phyloP scores from a whole-genome alignment of 805 yeast genomes.

The Starmerella riodocensis region DNA sequence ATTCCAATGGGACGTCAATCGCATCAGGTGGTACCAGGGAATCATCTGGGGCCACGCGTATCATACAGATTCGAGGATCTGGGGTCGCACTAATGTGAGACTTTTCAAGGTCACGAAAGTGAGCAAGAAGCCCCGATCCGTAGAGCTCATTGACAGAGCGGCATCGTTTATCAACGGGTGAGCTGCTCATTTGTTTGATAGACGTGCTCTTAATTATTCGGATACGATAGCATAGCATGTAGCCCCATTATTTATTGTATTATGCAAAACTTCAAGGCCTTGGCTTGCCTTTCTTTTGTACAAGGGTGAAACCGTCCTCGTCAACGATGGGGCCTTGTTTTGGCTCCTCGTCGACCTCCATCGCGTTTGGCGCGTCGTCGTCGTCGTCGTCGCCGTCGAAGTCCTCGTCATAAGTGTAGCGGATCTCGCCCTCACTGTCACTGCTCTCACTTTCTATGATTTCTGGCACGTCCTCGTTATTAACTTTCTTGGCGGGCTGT shows the following conservation, averaged over 20 bases:
- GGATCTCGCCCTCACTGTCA: constrained; percentile 35
- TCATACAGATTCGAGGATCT: constrained; percentile 26
- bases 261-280: neutral
- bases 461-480: constrained; percentile 41
- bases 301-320: constrained; percentile 90
- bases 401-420: constrained; percentile 32
- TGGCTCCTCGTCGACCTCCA: constrained; percentile 24
- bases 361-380: constrained; percentile 31
- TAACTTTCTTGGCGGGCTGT: constrained; percentile 37
- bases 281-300: constrained; percentile 28
- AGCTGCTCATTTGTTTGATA: neutral
- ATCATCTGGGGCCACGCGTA: constrained; percentile 50
- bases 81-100: constrained; percentile 39
- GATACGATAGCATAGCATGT: too few species aligned
- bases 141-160: constrained; percentile 21
- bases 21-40: constrained; percentile 66
- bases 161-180: constrained; percentile 20
- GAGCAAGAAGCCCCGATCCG: neutral
- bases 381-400: constrained; percentile 31
- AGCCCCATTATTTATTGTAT: too few species aligned
- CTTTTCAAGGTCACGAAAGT: constrained; percentile 36
- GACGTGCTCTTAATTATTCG: constrained; percentile 5
- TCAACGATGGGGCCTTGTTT: constrained; percentile 58
- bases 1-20: constrained; percentile 49
- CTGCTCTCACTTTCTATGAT: constrained; percentile 37